Evolutionary conservation across 2,329 filamentous ascomycete genomes (phyloP), one percentile per base, ranked within the genome.

Genomic region (Parastagonospora nodorum): DNA sequence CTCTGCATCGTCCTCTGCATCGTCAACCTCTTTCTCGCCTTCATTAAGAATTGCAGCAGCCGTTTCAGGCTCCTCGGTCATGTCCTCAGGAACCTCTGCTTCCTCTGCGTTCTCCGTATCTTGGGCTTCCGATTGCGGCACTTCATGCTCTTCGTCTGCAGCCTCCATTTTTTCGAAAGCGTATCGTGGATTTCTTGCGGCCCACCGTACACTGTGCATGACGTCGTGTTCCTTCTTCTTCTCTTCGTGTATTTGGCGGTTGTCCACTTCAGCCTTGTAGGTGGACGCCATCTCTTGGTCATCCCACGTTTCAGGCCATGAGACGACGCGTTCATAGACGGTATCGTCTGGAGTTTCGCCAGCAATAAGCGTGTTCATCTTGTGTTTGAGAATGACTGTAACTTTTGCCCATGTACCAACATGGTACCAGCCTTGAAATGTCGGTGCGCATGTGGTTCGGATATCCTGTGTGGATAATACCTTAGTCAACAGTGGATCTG

Each of bases 331-430:
- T 11, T 66, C 49, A 48, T 73, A 74, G 30, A 69, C 46, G 14
- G 57, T 44, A 28, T 71, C 50, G 27, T 73, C 64, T 15, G 68
- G 68, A 29, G 57, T 57, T n/a, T 69, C 61, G 5, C 73, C 73
- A 4, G 58, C 57, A 36, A 76, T 66, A 12, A 79, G 69, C 14
- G 61, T 68, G 36, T 73, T 71, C 66, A 96, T 86, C 75, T 96
- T 97, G 42, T 87, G 86, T 68, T 92, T 90, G 87, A 97, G 92
- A 58, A 96, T 87, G 2, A 88, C 86, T 64, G 92, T 92, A 38
- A 88, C 86, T 68, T 96, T 96, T 38, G 87, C 86, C 80, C 91
- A 87, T 1, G 89, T 86, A 5, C 91, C 91, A 50, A 88, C 88
- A 56, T 87, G 84, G 68, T 87, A 97, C 90, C 90, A 99, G 1